A percentile compares a stretch with the other conserved stretches of the same genome.
These are phyloP conservation scores for Fusarium tricinctum DNA, from an alignment of 2,329 filamentous ascomycete species.

Conservation along the genomic window DNA sequence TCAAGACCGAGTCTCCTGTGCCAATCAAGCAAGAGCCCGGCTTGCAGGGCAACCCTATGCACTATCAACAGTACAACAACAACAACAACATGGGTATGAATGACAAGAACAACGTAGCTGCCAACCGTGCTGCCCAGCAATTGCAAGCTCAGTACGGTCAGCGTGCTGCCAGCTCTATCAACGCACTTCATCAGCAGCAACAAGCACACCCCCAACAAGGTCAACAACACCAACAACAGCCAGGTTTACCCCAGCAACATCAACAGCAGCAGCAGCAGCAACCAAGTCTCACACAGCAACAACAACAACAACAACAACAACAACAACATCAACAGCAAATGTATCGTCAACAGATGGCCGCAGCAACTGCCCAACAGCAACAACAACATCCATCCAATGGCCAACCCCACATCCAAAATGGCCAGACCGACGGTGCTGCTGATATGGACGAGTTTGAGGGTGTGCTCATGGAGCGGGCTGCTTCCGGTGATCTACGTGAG, in stretches of 20 bases:
- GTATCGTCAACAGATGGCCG: constrained; percentile 52
- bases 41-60: constrained; percentile 50
- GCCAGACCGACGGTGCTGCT: constrained; percentile 80
- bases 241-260: constrained; percentile 49
- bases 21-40: constrained; percentile 62
- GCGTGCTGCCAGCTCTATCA: constrained; percentile 76
- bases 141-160: constrained; percentile 72
- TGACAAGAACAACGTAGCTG: constrained; percentile 60
- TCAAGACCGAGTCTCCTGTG: constrained; percentile 65
- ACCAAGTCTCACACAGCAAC: constrained; percentile 48
- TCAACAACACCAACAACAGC: constrained; percentile 31
- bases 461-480: constrained; percentile 70
- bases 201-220: constrained; percentile 47
- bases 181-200: constrained; percentile 66
- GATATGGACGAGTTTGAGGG: constrained; percentile 71
- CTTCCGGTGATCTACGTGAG: constrained; percentile 67
- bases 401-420: constrained; percentile 54
- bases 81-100: constrained; percentile 44
- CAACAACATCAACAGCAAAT: constrained; percentile 52
- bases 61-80: constrained; percentile 54
- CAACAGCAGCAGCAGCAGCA: constrained; percentile 51
- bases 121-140: constrained; percentile 68
- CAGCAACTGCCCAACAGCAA: constrained; percentile 49
- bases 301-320: constrained; percentile 34
- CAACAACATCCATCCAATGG: constrained; percentile 55